Conservation (phyloP, 1,139 yeast species). For the Candida buenavistaensis region DNA sequence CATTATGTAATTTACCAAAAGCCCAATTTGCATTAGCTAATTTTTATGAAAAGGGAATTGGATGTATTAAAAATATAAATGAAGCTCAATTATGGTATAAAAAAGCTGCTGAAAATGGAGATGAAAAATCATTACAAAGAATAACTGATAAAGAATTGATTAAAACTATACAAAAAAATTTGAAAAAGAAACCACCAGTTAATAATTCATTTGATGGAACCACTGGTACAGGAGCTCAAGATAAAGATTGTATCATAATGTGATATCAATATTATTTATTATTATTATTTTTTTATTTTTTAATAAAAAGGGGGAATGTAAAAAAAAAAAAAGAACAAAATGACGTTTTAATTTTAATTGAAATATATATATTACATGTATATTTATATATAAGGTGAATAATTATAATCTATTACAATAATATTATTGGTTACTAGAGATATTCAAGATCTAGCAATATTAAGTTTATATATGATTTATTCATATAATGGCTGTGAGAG, state of each 20-base stretch:
- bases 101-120: conserved; percentile 73
- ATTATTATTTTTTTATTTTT: not conserved
- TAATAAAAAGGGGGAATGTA: not conserved
- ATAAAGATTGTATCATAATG: conserved; percentile 48
- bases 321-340: too few relatives aligned
- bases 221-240: conserved; percentile 27
- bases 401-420: too few relatives aligned
- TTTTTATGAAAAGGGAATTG: conserved; percentile 85
- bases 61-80: conserved; percentile 60
- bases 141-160: conserved; percentile 34
- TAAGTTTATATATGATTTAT: too few relatives aligned
- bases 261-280: conserved; percentile 14
- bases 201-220: conserved; percentile 6
- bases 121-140: conserved; percentile 57
- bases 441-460: too few relatives aligned
- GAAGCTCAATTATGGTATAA: conserved; percentile 76
- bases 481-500: too few relatives aligned
- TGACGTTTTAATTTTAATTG: not conserved
- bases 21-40: conserved; percentile 89
- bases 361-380: not conserved
- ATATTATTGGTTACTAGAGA: too few relatives aligned
- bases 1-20: conserved; percentile 67
- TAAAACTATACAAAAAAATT: conserved; percentile 29
- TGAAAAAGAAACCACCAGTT: conserved; percentile 24
- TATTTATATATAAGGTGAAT: not conserved